These are phyloP conservation scores for Plasmodium berghei DNA, from an alignment of 169 alveolate species.

Conservation along the genomic window DNA sequence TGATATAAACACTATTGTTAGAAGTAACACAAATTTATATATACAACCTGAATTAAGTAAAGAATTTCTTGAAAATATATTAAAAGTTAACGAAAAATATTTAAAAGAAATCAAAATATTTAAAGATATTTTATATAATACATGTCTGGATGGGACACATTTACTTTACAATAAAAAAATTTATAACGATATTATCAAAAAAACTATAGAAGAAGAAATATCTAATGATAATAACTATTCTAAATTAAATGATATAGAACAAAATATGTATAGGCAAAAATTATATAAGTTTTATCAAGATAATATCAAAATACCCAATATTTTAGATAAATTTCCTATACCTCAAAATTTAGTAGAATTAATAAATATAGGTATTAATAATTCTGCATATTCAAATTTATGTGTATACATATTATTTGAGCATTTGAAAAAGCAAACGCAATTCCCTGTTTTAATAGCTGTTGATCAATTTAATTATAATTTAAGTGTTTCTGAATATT, in stretches of 20 bases:
- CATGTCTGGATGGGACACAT: constrained; percentile 85
- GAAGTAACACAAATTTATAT: constrained; percentile 85
- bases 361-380: constrained; percentile 81
- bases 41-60: constrained; percentile 87
- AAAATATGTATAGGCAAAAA: constrained; percentile 38
- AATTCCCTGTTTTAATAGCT: constrained; percentile 79
- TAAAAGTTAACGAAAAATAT: constrained; percentile 76
- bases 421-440: constrained; percentile 85
- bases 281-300: constrained; percentile 52
- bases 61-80: constrained; percentile 80
- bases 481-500: constrained; percentile 85
- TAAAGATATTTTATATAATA: constrained; percentile 65
- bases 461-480: constrained; percentile 68
- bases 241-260: constrained; percentile 66
- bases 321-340: constrained; percentile 78
- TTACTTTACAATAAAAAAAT: constrained; percentile 79
- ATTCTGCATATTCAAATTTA: constrained; percentile 83
- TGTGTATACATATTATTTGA: constrained; percentile 84
- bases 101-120: constrained; percentile 72
- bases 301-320: constrained; percentile 46
- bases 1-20: constrained; percentile 83
- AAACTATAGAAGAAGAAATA: constrained; percentile 81
- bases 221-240: constrained; percentile 77
- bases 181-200: constrained; percentile 82
- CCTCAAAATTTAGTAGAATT: constrained; percentile 82